Base-by-base conservation (phyloP, 768 basidiomycete species). In the Russula sp. region DNA sequence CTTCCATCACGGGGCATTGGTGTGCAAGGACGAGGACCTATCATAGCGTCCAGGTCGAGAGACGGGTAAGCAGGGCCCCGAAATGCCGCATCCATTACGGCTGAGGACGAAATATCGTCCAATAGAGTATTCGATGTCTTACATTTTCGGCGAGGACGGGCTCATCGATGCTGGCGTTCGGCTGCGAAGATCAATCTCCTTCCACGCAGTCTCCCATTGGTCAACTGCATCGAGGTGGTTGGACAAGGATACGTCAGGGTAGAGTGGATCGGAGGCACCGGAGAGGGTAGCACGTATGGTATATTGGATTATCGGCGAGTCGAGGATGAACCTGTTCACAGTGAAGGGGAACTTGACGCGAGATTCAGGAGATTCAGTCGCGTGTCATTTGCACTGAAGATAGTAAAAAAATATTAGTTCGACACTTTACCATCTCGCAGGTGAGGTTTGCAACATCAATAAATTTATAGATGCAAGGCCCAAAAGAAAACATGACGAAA, bases 101-200 rank as follows among this genome's bases (percentile, higher is more conserved):
- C 51, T 57, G 1, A 57, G 38, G 55, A 63, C 56, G 24, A 63
- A 63, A 24, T 63, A 63, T 4, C 49, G 57, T 2, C 62, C 62
- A 38, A 58, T n/a, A n/a, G n/a, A n/a, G n/a, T n/a, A n/a, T n/a
- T n/a, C n/a, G n/a, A n/a, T n/a, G n/a, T n/a, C n/a, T n/a, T n/a
- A n/a, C n/a, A n/a, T n/a, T n/a, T n/a, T n/a, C n/a, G n/a, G n/a
- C n/a, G n/a, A n/a, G n/a, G n/a, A n/a, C n/a, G n/a, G n/a, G n/a
- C n/a, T n/a, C n/a, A 38, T 50, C 36, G 53, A 57, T 64, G 38
- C 22, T 50, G 0, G 16, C 38, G 22, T 11, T 44, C 8, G 46
- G 53, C 46, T 22, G 2, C 58, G 58, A 22, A 60, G 58, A n/a
- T 56, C 53, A 28, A 56, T 57, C 48, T 42, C 40, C 3, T 18